Base-by-base conservation (phyloP, 139 green algal genomes). In the Coelastrella sp. region DNA sequence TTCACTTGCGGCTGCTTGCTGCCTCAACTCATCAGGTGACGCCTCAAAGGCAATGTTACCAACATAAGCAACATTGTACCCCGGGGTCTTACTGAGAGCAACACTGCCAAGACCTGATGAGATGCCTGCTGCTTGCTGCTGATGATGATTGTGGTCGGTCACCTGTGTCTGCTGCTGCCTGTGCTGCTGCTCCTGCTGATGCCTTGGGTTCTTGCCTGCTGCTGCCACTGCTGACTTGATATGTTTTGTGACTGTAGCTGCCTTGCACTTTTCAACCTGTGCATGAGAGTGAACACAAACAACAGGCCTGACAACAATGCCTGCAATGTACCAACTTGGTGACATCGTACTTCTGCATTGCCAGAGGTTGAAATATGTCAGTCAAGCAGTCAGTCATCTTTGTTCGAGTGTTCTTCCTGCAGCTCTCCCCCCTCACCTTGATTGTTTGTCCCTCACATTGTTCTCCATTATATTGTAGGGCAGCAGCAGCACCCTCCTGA, bases 21-120 rank as follows among this genome's bases (percentile, higher is more conserved):
- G 63, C 38, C 45, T 23, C 32, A 98, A 30, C 30, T 94, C 91
- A 19, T 89, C 75, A 32, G 81, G 84, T 0, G 43, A 86, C 0
- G 88, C 92, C 66, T 96, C 91, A 79, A 94, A 97, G 1, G 90
- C 85, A 6, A 98, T 86, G 87, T 98, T 98, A 83, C 95, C 94
- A 0, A 94, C 89, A 73, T 96, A 96, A 0, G 92, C 92, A 1
- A 95, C 91, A 74, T 95, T 87, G 86, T 96, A 98, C n/a, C 94
- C 95, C 1, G 89, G 73, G 4, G 86, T 88, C 79, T 95, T 94
- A 45, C 79, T 76, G 1, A 84, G 76, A 4, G 67, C 43, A 32
- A 6, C 59, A 32, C 7, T 15, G 32, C 21, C 67, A 15, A 7
- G 11, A 8, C 17, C n/a, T 41, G 62, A 23, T 32, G 8, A 5